Conservation (phyloP, 306 rosid species). For the Delonix regia region DNA sequence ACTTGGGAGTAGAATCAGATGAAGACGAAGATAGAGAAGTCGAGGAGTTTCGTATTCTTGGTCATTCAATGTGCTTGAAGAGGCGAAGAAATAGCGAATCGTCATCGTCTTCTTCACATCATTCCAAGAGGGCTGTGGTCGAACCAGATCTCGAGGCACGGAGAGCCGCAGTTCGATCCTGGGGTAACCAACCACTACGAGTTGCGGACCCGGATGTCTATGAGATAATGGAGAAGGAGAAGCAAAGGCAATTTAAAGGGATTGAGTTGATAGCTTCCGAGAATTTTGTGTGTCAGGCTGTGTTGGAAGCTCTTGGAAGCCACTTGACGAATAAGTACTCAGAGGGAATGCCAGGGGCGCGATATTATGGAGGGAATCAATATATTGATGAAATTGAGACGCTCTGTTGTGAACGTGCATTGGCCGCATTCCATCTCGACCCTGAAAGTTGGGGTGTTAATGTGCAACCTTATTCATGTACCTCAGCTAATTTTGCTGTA, state of each 20-base stretch:
- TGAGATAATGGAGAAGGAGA: conserved; percentile 85
- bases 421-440: conserved; percentile 68
- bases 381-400: conserved; percentile 84
- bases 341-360: conserved; percentile 87
- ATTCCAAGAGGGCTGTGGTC: conserved; percentile 47
- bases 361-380: conserved; percentile 85
- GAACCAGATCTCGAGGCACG: conserved; percentile 66
- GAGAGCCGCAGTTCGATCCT: conserved; percentile 56
- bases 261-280: conserved; percentile 93
- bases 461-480: conserved; percentile 93
- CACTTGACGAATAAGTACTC: conserved; percentile 91
- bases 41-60: conserved; percentile 80
- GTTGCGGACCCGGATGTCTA: conserved; percentile 72
- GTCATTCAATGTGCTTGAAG: conserved; percentile 88
- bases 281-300: conserved; percentile 85
- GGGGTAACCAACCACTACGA: conserved; percentile 72
- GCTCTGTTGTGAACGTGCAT: conserved; percentile 80
- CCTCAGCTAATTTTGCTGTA: conserved; percentile 92
- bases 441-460: conserved; percentile 85
- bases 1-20: conserved; percentile 28
- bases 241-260: conserved; percentile 70
- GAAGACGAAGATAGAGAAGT: conserved; percentile 64
- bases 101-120: conserved; percentile 42
- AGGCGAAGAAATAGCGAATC: conserved; percentile 73
- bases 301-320: conserved; percentile 92